These are phyloP conservation scores for Acer saccharum DNA, from an alignment of 345 rosid genomes.

Conservation along the genomic window DNA sequence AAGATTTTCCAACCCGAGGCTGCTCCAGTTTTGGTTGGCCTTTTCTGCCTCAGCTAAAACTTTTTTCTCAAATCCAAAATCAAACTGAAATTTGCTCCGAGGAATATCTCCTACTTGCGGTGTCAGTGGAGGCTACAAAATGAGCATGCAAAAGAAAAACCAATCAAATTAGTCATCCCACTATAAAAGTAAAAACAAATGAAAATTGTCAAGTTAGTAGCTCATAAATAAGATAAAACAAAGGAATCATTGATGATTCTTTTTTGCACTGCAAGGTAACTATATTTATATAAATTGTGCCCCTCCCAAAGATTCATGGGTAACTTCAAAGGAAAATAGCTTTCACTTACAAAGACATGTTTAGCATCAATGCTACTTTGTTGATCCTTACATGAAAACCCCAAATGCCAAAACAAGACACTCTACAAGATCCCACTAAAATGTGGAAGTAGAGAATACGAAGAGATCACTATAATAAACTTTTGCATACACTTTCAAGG, in stretches of 20 bases:
- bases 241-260: background rate
- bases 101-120: constrained; percentile 68
- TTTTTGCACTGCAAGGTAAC: background rate
- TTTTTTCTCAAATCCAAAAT: constrained; percentile 74
- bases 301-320: background rate
- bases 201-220: background rate
- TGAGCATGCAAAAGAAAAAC: constrained; percentile 6
- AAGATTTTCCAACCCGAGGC: constrained; percentile 60
- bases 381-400: background rate
- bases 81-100: constrained; percentile 73
- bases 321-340: background rate
- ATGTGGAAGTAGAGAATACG: background rate
- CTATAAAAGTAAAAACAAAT: background rate
- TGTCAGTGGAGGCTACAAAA: constrained; percentile 66
- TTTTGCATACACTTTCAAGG: background rate
- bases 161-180: constrained; percentile 3
- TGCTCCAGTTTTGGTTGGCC: constrained; percentile 71
- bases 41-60: constrained; percentile 73
- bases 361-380: background rate
- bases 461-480: background rate
- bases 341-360: background rate
- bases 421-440: background rate
- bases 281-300: background rate
- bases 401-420: background rate
- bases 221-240: background rate